Base-by-base conservation (phyloP, 805 yeast genomes). In the Candida coquimbonensis region DNA sequence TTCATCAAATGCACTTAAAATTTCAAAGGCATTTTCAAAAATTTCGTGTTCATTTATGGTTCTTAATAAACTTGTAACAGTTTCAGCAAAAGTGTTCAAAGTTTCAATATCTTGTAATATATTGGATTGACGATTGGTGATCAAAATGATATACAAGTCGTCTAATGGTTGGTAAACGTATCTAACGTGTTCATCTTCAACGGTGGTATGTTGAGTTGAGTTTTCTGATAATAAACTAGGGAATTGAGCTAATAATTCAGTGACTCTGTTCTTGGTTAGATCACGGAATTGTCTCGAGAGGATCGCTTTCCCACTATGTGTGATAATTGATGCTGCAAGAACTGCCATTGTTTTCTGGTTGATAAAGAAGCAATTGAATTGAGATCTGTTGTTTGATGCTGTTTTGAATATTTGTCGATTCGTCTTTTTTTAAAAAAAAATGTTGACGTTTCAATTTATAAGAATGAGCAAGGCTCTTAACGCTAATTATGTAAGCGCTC, bases 91-190 rank as follows among this genome's bases (percentile, higher is more conserved):
- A 50, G 89, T 68, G 56, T 88, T 87, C 64, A 93, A 76, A 9
- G 98, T 93, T 58, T 88, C 91, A 55, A 93, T 85, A 65, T 93
- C 99, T 67, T 90, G 96, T 56, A 93, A 72, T 50, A 93, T 91
- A 62, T 93, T 93, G 29, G 96, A 87, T 55, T 83, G 86, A 53
- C 86, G 80, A 67, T 89, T 91, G 47, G 98, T 91, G 62, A 93
- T 83, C 56, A 93, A 70, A 38, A 95, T 90, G 59, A 93, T 83
- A 65, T 87, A 91, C 47, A 87, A 80, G 54, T 89, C 96, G 63
- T 93, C 99, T 62, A 93, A 76, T 40, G 99, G 97, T 66, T 89
- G 96, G 67, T 88, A 93, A 43, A 93, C 93, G 62, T 87, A 93
- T 65, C 99, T 81, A 36, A 87, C 93, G 54, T 80, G 80, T 43